Evolutionary conservation across 2,329 filamentous ascomycete genomes (phyloP), one percentile per base, ranked within the genome.

Genomic region (Colletotrichum viniferum): DNA sequence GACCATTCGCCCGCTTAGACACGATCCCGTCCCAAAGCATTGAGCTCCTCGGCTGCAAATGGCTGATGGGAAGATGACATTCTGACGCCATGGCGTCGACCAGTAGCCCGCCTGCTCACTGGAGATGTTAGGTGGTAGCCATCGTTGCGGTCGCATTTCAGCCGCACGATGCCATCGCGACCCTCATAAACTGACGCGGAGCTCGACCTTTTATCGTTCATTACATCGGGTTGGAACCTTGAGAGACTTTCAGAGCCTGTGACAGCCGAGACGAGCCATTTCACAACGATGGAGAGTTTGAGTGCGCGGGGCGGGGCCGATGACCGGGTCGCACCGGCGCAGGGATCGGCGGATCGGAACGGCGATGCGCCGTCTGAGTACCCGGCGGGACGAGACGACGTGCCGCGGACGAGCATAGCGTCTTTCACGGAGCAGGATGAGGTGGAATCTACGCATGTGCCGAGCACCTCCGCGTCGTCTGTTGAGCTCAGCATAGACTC

Each of bases 371-470:
- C 58, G 16, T 30, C 28, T 24, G 21, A 24, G 60, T 34, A 32
- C 38, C 38, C 18, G 38, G 38, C 38, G 18, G 38, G 38, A n/a
- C 18, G 18, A 48, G 18, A 48, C 43, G 43, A 52, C n/a, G 43
- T 21, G n/a, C 43, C 43, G 2, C 0, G 43, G 7, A 52, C 43
- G 43, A 52, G 43, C 43, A 52, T 52, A 13, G 14, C 24, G 5
- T 26, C n/a, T 21, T 34, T 63, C 34, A 18, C 32, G 13, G 21
- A 63, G 7, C 34, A 24, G 61, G 61, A 63, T 24, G 61, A 63
- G 32, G 32, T 38, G n/a, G 61, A 63, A 2, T 38, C 61, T 36
- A 32, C 28, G 18, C 24, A 61, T 21, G 21, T 87, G 8, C 62
- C 66, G 16, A 69, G 56, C 38, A n/a, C 26, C 3, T 60, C 26